These are phyloP conservation scores for Penicillium manginii DNA, from an alignment of 495 filamentous ascomycete species.

Conservation along the genomic window DNA sequence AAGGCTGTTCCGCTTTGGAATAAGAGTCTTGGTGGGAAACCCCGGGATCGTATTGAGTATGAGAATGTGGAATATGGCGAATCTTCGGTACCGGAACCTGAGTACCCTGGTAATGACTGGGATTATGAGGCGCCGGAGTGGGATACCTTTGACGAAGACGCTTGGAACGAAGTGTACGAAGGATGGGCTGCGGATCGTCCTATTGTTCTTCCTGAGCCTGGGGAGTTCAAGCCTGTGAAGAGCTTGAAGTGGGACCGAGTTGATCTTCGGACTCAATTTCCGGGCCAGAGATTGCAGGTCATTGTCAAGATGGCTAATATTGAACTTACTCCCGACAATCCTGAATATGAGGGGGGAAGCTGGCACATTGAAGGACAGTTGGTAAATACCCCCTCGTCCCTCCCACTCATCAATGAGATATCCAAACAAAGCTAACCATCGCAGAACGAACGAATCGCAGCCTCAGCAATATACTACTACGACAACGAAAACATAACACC, in stretches of 20 bases:
- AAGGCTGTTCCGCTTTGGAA: constrained; percentile 61
- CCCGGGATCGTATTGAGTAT: background rate
- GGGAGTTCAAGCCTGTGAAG: constrained; percentile 22
- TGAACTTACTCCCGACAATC: constrained; percentile 60
- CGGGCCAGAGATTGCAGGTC: constrained; percentile 54
- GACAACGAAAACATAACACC: constrained; percentile 64
- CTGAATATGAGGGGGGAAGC: constrained; percentile 48
- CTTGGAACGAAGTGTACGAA: background rate
- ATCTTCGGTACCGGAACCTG: background rate
- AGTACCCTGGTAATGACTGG: constrained; percentile 3
- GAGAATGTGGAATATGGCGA: background rate
- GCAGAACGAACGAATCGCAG: constrained; percentile 61
- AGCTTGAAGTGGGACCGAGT: constrained; percentile 1
- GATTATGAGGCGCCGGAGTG: constrained; percentile 8
- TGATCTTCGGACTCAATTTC: constrained; percentile 32
- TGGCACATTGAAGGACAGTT: constrained; percentile 62
- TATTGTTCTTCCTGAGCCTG: constrained; percentile 42
- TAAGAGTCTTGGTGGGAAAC: constrained; percentile 6
- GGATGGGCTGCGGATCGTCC: background rate
- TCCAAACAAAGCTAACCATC: too few species aligned
- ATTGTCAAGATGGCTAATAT: constrained; percentile 69
- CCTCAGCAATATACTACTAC: constrained; percentile 66
- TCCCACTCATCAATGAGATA: too few species aligned
- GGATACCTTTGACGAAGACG: constrained; percentile 16
- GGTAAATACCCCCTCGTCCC: constrained; percentile 18